phyloP scores from a whole-genome alignment of 1,284 basidiomycete genomes.

The Ustilago loliicola region DNA sequence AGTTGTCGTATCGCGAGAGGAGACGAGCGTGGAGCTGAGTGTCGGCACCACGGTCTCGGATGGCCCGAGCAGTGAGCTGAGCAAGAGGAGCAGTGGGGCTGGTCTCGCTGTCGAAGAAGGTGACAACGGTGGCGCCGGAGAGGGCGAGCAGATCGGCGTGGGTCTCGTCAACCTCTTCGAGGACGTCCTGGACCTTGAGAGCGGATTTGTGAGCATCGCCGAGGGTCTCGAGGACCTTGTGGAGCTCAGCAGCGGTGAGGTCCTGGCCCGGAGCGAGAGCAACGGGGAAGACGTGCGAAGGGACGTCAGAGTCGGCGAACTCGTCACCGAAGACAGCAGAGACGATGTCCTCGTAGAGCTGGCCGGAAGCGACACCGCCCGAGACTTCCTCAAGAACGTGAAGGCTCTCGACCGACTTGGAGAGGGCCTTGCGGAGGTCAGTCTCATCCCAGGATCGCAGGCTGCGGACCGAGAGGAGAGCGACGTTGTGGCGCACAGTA shows the following conservation, averaged over 20 bases:
- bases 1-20: slow-evolving; percentile 69
- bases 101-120: slow-evolving; percentile 66
- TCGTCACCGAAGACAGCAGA: slow-evolving; percentile 50
- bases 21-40: slow-evolving; percentile 58
- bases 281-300: slow-evolving; percentile 53
- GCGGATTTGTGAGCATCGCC: slow-evolving; percentile 35
- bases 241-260: slow-evolving; percentile 53
- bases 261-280: slow-evolving; percentile 55
- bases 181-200: slow-evolving; percentile 48
- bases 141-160: slow-evolving; percentile 56
- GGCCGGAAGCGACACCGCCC: slow-evolving; percentile 44
- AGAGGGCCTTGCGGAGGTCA: slow-evolving; percentile 59
- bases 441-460: slow-evolving; percentile 63
- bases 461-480: slow-evolving; percentile 61
- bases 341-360: slow-evolving; percentile 63
- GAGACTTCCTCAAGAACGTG: slow-evolving; percentile 67
- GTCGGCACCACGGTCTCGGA: slow-evolving; percentile 54
- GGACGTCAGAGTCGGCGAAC: slow-evolving; percentile 42
- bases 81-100: slow-evolving; percentile 59
- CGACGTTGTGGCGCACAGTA: slow-evolving; percentile 56
- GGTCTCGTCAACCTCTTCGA: slow-evolving; percentile 45
- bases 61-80: slow-evolving; percentile 56
- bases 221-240: slow-evolving; percentile 53
- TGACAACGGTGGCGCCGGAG: slow-evolving; percentile 57
- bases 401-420: slow-evolving; percentile 58